Evolutionary conservation across 163 green algal genomes (phyloP), one percentile per base, ranked within the genome.

Genomic region (Smithsoniella earleae): DNA sequence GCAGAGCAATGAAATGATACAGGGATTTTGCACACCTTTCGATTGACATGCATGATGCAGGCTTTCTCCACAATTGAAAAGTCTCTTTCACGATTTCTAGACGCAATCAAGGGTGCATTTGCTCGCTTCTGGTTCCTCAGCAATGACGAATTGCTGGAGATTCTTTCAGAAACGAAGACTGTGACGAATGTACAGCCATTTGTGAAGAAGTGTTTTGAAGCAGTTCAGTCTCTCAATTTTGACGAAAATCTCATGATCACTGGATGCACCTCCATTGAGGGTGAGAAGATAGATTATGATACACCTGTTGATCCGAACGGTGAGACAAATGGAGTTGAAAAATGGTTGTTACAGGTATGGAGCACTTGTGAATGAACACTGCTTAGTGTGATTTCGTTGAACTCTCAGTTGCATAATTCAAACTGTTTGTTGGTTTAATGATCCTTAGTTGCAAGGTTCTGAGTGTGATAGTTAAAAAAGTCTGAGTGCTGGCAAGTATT

Each of bases 181-280:
- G 55, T 82, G 3, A 78, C 74, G 20, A 55, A 78, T 78, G 75
- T 82, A 43, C 83, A 88, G 75, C 83, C 83, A 2, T 86, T 85
- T 38, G 76, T 83, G 18, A 88, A 86, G 69, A 88, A 88, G 65
- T 86, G 84, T 66, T 86, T 88, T 54, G 83, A 88, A 74, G 81
- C 79, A 30, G 83, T 88, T 30, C 62, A 78, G 45, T 73, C 5
- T 27, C 74, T 80, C 8, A 66, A 78, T 10, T 80, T 83, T 72
- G 30, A 75, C 13, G n/a, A 2, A 4, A 36, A 49, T 36, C 31
- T 20, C 16, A 74, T 66, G 44, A 84, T 82, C 34, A 73, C 64
- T 0, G 76, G 36, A 1, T 78, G 86, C 45, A 66, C 80, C 18
- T 79, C 44, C 22, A 65, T 83, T 4, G 81, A 86, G 66, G 78